Conservation (phyloP, 495 filamentous ascomycete genomes). For the Sordaria brevicollis region DNA sequence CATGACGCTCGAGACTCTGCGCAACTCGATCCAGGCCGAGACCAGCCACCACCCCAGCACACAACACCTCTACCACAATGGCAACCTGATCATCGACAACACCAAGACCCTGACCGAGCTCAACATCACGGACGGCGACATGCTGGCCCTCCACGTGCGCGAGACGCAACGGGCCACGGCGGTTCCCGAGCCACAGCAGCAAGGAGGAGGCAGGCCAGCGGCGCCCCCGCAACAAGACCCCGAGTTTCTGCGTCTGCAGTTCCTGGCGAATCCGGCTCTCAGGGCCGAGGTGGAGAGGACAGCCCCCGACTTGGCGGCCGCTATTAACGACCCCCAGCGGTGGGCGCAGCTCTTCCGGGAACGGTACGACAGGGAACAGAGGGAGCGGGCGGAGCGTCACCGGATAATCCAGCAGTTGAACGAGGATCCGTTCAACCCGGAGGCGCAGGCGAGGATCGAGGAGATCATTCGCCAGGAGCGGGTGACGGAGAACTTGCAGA, state of each 20-base stretch:
- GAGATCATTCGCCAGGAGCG: constrained; percentile 92
- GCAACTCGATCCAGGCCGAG: constrained; percentile 64
- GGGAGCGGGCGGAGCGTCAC: constrained; percentile 61
- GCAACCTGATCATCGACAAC: constrained; percentile 66
- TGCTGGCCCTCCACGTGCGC: constrained; percentile 76
- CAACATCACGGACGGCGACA: constrained; percentile 80
- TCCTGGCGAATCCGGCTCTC: constrained; percentile 67
- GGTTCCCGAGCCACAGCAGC: constrained; percentile 15
- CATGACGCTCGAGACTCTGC: constrained; percentile 79
- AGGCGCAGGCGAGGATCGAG: constrained; percentile 86
- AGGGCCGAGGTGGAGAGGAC: constrained; percentile 55
- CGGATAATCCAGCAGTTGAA: constrained; percentile 71
- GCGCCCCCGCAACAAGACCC: constrained; percentile 45
- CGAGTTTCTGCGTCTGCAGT: constrained; percentile 70
- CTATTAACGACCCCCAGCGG: constrained; percentile 63
- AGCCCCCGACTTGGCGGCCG: constrained; percentile 65
- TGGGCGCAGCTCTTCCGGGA: constrained; percentile 61
- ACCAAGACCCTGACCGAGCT: constrained; percentile 69
- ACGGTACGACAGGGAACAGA: constrained; percentile 55
- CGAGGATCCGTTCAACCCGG: constrained; percentile 82
- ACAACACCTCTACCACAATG: constrained; percentile 82
- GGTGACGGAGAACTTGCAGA: constrained; percentile 88
- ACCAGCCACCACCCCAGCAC: constrained; percentile 39
- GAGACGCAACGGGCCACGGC: constrained; percentile 37
- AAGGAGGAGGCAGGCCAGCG: constrained; percentile 11